Conservation (phyloP, 2,329 filamentous ascomycete species). For the Botrytis medusae region DNA sequence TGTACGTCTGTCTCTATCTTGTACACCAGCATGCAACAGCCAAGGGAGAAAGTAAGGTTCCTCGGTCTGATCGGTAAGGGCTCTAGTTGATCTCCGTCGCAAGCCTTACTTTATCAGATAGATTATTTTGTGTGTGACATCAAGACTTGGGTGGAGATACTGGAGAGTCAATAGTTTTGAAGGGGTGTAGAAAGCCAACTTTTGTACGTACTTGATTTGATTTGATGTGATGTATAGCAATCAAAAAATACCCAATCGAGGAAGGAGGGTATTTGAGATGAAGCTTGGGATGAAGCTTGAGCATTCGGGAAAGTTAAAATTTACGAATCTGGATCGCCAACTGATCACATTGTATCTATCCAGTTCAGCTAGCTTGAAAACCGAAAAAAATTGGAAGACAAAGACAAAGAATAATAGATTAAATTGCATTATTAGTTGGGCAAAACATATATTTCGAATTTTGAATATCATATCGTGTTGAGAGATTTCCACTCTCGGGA, state of each 20-base stretch:
- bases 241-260: not conserved
- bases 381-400: not conserved
- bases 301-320: not conserved
- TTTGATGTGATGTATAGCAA: not conserved
- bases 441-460: not conserved
- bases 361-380: not conserved
- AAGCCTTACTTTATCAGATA: conserved; percentile 14
- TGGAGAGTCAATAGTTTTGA: conserved; percentile 1
- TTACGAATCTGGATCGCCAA: not conserved
- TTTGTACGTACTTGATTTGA: not conserved
- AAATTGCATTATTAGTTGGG: not conserved
- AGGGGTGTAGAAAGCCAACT: not conserved
- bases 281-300: not conserved
- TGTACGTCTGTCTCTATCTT: conserved; percentile 15
- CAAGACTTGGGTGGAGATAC: conserved; percentile 4
- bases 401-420: not conserved
- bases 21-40: conserved; percentile 1
- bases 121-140: conserved; percentile 7
- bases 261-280: not conserved
- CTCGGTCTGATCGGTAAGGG: conserved; percentile 9
- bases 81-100: conserved; percentile 1
- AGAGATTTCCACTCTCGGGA: conserved; percentile 15
- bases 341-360: conserved; percentile 3
- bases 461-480: not conserved
- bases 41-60: conserved; percentile 5